These are phyloP conservation scores for Phytophthora cactorum DNA, from an alignment of 352 stramenopile species.

Conservation along the genomic window DNA sequence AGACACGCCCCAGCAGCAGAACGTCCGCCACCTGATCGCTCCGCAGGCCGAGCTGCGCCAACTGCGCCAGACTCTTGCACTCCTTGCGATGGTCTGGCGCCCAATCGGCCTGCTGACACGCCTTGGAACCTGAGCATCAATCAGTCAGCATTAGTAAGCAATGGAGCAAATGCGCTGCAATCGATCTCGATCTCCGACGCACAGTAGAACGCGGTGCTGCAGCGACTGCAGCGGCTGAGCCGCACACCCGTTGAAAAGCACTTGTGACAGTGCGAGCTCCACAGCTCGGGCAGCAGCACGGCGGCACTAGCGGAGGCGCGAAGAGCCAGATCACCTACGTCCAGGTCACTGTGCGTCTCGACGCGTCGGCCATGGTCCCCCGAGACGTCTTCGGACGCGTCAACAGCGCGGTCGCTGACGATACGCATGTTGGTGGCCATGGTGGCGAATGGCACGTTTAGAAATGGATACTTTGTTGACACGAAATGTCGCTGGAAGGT, in stretches of 20 bases:
- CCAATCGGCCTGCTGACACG: conserved; percentile 74
- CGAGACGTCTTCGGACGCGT: conserved; percentile 14
- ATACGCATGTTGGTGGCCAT: conserved; percentile 30
- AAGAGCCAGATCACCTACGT: conserved; percentile 44
- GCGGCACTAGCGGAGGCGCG: conserved; percentile 34
- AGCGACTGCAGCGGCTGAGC: conserved; percentile 68
- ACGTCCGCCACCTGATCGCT: conserved; percentile 55
- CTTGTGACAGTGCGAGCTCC: conserved; percentile 63
- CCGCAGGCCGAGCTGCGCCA: conserved; percentile 43
- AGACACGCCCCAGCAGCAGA: conserved; percentile 60
- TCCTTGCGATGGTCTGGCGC: conserved; percentile 64
- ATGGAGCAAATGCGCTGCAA: too few species aligned
- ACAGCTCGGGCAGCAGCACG: conserved; percentile 61
- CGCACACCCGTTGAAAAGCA: conserved; percentile 47
- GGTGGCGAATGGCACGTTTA: background rate
- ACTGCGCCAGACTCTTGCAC: conserved; percentile 53
- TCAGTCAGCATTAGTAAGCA: background rate
- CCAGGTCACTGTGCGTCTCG: conserved; percentile 26
- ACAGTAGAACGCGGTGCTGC: conserved; percentile 72
- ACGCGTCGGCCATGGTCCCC: conserved; percentile 52
- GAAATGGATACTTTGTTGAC: background rate
- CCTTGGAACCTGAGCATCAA: conserved; percentile 51
- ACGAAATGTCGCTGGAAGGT: conserved; percentile 19
- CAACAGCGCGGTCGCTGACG: conserved; percentile 5
- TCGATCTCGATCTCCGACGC: conserved; percentile 7